Evolutionary conservation across 176 grass and related monocot species (phyloP).

Genomic region (Aegilops sharonensis): DNA sequence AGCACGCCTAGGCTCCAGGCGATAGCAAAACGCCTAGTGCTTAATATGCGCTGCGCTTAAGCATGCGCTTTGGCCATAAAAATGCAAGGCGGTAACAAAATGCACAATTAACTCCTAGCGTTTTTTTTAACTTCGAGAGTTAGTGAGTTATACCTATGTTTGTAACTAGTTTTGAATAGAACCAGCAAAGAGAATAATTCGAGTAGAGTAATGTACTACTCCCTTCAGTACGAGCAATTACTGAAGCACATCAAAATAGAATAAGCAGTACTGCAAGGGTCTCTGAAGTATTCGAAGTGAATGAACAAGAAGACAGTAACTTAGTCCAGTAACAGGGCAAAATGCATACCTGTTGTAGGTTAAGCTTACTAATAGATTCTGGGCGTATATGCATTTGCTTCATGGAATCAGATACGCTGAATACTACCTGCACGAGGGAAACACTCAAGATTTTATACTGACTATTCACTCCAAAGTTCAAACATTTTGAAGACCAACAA

Average conservation of each 20-base stretch:
- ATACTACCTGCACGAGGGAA: conserved; percentile 48
- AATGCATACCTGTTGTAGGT: conserved; percentile 64
- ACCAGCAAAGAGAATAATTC: neutral
- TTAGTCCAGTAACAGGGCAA: neutral
- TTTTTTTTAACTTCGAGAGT: too few species aligned
- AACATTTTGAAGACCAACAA: conserved; percentile 25
- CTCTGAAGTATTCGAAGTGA: neutral
- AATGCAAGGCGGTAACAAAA: too few species aligned
- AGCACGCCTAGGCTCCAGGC: too few species aligned
- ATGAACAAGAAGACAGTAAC: neutral
- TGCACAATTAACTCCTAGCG: too few species aligned
- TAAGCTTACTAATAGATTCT: conserved; percentile 57
- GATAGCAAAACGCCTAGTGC: too few species aligned
- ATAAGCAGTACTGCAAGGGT: neutral
- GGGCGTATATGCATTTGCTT: conserved; percentile 56
- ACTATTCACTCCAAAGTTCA: conserved; percentile 12
- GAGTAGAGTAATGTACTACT: neutral
- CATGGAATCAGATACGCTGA: conserved; percentile 41
- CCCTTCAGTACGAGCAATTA: neutral
- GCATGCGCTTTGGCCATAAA: too few species aligned
- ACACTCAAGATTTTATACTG: conserved; percentile 1
- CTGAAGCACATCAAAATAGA: conserved; percentile 10
- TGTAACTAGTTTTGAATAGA: neutral
- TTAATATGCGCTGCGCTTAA: too few species aligned
- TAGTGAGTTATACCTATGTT: neutral